Percentiles rank a stretch among this genome's conserved stretches.
These are phyloP conservation scores for Inosperma sp. DNA, from an alignment of 768 basidiomycete genomes.

Conservation along the genomic window DNA sequence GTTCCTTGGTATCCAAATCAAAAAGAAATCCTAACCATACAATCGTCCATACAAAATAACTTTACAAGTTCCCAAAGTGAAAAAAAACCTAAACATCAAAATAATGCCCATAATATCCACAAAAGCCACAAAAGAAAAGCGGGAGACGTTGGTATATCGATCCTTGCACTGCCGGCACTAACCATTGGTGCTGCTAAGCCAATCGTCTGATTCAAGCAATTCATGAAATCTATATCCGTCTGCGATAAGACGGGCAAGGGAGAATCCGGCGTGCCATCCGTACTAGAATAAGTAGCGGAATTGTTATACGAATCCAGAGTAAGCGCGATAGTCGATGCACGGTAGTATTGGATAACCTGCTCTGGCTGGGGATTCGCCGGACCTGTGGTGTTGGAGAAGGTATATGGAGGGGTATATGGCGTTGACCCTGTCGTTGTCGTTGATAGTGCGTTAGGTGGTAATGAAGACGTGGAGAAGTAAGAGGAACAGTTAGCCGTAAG, in stretches of 20 bases:
- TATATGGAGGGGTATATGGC: constrained; percentile 16
- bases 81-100: no score
- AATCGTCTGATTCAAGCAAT: constrained; percentile 62
- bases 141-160: no score
- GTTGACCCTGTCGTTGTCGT: constrained; percentile 4
- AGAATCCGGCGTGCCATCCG: constrained; percentile 40
- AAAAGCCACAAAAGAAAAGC: no score
- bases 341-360: constrained; percentile 64
- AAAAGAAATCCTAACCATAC: no score
- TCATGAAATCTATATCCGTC: constrained; percentile 32
- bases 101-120: no score
- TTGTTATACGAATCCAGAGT: constrained; percentile 67
- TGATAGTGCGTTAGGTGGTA: neutral
- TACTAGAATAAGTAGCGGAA: constrained; percentile 40
- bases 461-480: constrained; percentile 20
- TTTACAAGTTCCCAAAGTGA: no score
- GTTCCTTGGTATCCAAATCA: no score
- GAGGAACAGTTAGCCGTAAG: constrained; percentile 40
- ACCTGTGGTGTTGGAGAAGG: constrained; percentile 30
- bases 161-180: constrained; percentile 26
- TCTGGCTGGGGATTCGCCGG: constrained; percentile 40
- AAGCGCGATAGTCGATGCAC: constrained; percentile 58
- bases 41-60: no score
- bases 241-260: constrained; percentile 54
- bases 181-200: constrained; percentile 54